Base-by-base conservation (phyloP, 1,284 basidiomycete species). In the Phylloporus gajari region DNA sequence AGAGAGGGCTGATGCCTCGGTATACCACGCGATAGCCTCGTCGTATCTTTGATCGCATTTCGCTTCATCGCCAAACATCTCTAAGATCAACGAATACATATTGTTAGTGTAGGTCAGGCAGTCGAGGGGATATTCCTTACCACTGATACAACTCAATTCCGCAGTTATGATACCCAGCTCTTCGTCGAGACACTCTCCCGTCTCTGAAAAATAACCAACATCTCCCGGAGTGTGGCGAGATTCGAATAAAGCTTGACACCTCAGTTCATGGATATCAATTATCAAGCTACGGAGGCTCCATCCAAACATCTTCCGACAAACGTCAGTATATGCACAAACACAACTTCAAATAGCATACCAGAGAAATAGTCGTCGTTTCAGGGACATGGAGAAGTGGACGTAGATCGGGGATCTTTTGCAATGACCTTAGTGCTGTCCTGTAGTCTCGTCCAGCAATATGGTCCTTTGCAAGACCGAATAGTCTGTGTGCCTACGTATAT, bases 51-150 rank as follows among this genome's bases (percentile, higher is more conserved):
- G 15, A 25, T 44, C n/a, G 15, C 42, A 2, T 60, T 27, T 63
- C 27, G 69, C 69, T 30, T 70, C 65, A 53, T 76, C 69, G 9
- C 56, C 75, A 32, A 74, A 68, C 19, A 12, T 38, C 42, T 67
- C 74, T 70, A 40, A 62, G 7, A 56, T 53, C 30, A 60, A 35
- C 7, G n/a, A 17, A 44, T 30, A 5, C 42, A 59, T 30, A 5
- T 30, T 4, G 7, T 67, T 53, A 46, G 35, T 1, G 12, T 9
- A 42, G 15, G 27, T 21, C 23, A 6, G 21, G n/a, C 30, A 23
- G 32, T 42, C 12, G 9, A 8, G 30, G 25, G n/a, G 27, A 19
- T 51, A 17, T 17, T 56, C 15, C 73, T 60, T 32, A 74, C 73
- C 73, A 44, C 72, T 71, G 27, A 74, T 58, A 46, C 38, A 69